Evolutionary conservation across 345 rosid genomes (phyloP).

Genomic region (Noccaea bulbosa): DNA sequence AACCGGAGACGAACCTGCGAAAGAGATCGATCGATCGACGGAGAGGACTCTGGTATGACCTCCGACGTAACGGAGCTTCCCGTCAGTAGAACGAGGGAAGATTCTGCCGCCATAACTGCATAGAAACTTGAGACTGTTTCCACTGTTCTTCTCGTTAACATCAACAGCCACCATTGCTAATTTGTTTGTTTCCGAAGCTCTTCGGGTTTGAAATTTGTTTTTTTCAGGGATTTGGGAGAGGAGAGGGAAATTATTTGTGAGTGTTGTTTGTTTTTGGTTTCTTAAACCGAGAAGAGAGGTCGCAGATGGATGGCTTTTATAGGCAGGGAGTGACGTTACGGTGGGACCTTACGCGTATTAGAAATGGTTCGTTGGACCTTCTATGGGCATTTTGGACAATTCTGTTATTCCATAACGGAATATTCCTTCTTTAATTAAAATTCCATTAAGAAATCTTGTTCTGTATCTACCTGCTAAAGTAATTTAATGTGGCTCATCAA

Average conservation of each 20-base stretch:
- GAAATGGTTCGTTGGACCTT: conserved; percentile 25
- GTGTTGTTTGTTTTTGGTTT: conserved; percentile 5
- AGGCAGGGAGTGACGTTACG: conserved; percentile 27
- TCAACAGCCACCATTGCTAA: conserved; percentile 36
- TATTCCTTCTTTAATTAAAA: conserved; percentile 27
- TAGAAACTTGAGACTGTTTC: conserved; percentile 62
- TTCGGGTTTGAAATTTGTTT: not conserved
- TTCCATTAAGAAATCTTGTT: conserved; percentile 5
- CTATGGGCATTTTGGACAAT: conserved; percentile 29
- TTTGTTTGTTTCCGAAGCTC: not conserved
- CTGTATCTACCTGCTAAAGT: not conserved
- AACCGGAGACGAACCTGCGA: conserved; percentile 51
- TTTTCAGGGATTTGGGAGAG: conserved; percentile 14
- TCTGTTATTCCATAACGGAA: conserved; percentile 38
- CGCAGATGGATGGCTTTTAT: conserved; percentile 34
- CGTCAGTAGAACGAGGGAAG: conserved; percentile 68
- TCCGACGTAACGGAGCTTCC: conserved; percentile 82
- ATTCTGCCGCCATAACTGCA: conserved; percentile 89
- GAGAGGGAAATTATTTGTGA: not conserved
- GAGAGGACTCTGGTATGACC: conserved; percentile 84
- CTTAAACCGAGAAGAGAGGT: conserved; percentile 42
- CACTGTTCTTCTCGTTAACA: conserved; percentile 34
- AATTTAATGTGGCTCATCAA: conserved; percentile 1
- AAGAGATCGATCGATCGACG: conserved; percentile 66
- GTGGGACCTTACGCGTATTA: conserved; percentile 38